Conservation (phyloP, 2,329 filamentous ascomycete genomes). For the Achaetomium macrosporum region DNA sequence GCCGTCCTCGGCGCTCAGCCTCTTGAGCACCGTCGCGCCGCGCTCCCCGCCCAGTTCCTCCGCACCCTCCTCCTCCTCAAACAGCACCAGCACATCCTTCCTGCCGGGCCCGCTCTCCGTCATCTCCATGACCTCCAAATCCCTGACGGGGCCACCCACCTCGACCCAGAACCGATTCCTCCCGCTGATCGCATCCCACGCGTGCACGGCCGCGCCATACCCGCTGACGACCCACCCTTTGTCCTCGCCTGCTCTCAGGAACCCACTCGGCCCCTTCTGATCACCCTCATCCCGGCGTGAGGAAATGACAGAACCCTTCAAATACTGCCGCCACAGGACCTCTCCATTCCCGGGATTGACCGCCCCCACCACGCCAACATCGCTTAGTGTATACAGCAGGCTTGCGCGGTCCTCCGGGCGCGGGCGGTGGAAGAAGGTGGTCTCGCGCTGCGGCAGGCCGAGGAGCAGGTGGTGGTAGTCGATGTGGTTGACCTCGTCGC, state of each 20-base stretch:
- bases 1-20: slow-evolving; percentile 68
- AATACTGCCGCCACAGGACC: slow-evolving; percentile 77
- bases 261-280: slow-evolving; percentile 39
- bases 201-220: slow-evolving; percentile 61
- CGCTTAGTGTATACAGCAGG: slow-evolving; percentile 84
- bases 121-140: slow-evolving; percentile 72
- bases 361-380: slow-evolving; percentile 76
- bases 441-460: slow-evolving; percentile 71
- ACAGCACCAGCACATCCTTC: slow-evolving; percentile 69
- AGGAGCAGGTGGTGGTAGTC: slow-evolving; percentile 92
- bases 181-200: slow-evolving; percentile 81
- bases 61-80: slow-evolving; percentile 45
- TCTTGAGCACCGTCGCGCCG: slow-evolving; percentile 53
- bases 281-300: not conserved
- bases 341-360: slow-evolving; percentile 82
- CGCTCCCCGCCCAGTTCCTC: not conserved
- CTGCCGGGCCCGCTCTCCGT: slow-evolving; percentile 47
- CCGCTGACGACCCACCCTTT: slow-evolving; percentile 74
- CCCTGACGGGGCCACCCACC: slow-evolving; percentile 52
- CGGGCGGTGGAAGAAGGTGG: slow-evolving; percentile 93
- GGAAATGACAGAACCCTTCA: slow-evolving; percentile 30
- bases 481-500: slow-evolving; percentile 83
- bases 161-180: slow-evolving; percentile 67
- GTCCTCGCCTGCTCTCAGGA: slow-evolving; percentile 68
- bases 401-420: slow-evolving; percentile 76